phyloP scores from a whole-genome alignment of 257 asterid genomes.

The Solanum sejunctum region DNA sequence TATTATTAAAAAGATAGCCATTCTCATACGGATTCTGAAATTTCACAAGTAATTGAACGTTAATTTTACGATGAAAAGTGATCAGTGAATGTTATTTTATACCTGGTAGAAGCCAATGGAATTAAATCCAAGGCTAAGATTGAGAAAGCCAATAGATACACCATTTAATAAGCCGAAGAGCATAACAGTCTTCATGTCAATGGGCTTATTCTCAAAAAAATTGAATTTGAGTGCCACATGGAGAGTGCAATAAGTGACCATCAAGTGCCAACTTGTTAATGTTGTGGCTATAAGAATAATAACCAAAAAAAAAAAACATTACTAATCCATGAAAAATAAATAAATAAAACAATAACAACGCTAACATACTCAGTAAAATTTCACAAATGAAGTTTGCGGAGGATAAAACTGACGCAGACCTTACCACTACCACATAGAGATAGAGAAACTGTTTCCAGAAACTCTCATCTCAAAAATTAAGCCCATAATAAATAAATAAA shows the following conservation, averaged over 20 bases:
- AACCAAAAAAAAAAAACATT: background rate
- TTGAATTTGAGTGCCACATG: constrained; percentile 61
- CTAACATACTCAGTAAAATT: too few relatives aligned
- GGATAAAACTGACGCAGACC: too few relatives aligned
- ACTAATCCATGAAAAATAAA: background rate
- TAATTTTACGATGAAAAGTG: too few relatives aligned
- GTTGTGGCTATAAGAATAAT: constrained; percentile 60
- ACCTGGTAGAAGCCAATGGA: constrained; percentile 96
- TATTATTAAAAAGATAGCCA: too few relatives aligned
- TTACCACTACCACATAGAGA: too few relatives aligned
- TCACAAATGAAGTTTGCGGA: accelerated
- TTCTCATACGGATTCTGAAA: too few relatives aligned
- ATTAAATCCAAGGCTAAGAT: constrained; percentile 83
- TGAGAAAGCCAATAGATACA: constrained; percentile 79
- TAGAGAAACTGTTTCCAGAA: too few relatives aligned
- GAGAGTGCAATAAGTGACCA: constrained; percentile 88
- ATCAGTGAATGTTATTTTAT: background rate
- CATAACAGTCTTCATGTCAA: constrained; percentile 54
- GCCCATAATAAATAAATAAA: background rate
- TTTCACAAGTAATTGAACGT: too few relatives aligned
- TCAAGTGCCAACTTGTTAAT: constrained; percentile 87
- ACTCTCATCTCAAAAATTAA: too few relatives aligned
- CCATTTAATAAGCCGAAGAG: constrained; percentile 75
- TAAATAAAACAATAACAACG: background rate
- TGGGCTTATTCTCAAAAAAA: constrained; percentile 66